Evolutionary conservation across 2,329 filamentous ascomycete species (phyloP).

Genomic region (Aspergillus luchuensis): DNA sequence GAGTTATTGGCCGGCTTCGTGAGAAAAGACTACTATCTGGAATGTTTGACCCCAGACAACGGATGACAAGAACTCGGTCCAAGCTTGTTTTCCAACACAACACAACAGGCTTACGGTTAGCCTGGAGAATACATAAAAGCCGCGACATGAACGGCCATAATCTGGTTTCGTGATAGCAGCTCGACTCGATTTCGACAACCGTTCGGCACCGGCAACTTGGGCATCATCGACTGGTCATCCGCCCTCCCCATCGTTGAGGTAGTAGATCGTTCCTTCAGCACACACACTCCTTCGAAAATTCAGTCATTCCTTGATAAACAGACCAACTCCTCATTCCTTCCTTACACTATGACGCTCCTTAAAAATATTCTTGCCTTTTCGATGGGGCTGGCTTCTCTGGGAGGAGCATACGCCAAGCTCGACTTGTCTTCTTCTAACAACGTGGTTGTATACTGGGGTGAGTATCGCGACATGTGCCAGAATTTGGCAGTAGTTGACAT

Average conservation of each 20-base stretch:
- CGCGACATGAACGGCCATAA: neutral
- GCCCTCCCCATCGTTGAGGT: neutral
- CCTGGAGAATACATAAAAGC: neutral
- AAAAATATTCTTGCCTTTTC: conserved; percentile 28
- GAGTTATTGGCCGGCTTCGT: neutral
- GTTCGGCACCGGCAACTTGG: neutral
- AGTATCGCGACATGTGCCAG: neutral
- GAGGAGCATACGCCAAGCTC: conserved; percentile 44
- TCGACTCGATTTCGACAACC: neutral
- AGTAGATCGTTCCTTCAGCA: neutral
- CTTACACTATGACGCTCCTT: conserved; percentile 31
- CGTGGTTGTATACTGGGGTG: conserved; percentile 67
- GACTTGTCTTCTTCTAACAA: conserved; percentile 53
- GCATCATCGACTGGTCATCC: conserved; percentile 1
- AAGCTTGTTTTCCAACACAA: neutral
- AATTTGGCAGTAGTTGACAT: neutral
- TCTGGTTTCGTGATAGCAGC: neutral
- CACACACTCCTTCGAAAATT: neutral
- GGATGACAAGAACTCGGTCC: neutral
- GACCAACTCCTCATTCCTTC: neutral
- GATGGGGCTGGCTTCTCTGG: conserved; percentile 33
- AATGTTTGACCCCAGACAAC: neutral
- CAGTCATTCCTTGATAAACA: neutral
- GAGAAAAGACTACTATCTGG: neutral
- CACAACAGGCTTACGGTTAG: neutral